Percentiles rank a stretch among this genome's conserved stretches.
These are phyloP conservation scores for Trypanosoma cruzi DNA, from an alignment of 208 protist species.

Conservation along the genomic window DNA sequence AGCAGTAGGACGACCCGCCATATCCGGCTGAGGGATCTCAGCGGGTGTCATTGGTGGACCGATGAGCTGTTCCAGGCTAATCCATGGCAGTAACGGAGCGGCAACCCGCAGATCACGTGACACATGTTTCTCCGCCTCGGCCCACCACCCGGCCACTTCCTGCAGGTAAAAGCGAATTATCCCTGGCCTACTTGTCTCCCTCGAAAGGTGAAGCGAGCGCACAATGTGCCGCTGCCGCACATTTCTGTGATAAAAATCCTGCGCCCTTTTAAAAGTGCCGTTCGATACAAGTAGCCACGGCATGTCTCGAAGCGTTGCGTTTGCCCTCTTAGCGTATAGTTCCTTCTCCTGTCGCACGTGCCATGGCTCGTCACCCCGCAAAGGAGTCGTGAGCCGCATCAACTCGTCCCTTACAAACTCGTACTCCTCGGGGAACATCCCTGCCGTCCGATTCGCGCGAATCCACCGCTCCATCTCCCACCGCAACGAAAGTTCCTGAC, in stretches of 20 bases:
- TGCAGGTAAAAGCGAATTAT: slow-evolving; percentile 25
- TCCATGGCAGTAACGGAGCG: slow-evolving; percentile 31
- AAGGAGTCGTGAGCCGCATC: slow-evolving; percentile 10
- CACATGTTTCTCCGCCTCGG: slow-evolving; percentile 18
- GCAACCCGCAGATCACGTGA: slow-evolving; percentile 9
- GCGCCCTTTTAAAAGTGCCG: slow-evolving; percentile 26
- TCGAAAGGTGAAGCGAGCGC: slow-evolving; percentile 31
- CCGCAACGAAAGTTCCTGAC: slow-evolving; percentile 18
- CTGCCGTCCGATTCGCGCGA: slow-evolving; percentile 34
- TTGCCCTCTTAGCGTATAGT: slow-evolving; percentile 23
- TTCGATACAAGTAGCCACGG: slow-evolving; percentile 37
- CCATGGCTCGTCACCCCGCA: background rate
- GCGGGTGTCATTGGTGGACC: slow-evolving; percentile 2
- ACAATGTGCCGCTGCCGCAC: slow-evolving; percentile 35
- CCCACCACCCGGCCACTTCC: slow-evolving; percentile 39
- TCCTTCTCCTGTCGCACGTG: background rate
- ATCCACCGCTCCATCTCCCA: slow-evolving; percentile 39
- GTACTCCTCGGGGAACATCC: slow-evolving; percentile 39
- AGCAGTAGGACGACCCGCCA: background rate
- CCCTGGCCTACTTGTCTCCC: slow-evolving; percentile 1
- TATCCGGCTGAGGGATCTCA: background rate
- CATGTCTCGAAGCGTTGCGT: slow-evolving; percentile 30
- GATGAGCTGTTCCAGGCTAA: slow-evolving; percentile 29
- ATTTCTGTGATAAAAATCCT: slow-evolving; percentile 26
- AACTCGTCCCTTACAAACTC: slow-evolving; percentile 25